These are phyloP conservation scores for Boletus reticulatus DNA, from an alignment of 768 basidiomycete genomes.

Conservation along the genomic window DNA sequence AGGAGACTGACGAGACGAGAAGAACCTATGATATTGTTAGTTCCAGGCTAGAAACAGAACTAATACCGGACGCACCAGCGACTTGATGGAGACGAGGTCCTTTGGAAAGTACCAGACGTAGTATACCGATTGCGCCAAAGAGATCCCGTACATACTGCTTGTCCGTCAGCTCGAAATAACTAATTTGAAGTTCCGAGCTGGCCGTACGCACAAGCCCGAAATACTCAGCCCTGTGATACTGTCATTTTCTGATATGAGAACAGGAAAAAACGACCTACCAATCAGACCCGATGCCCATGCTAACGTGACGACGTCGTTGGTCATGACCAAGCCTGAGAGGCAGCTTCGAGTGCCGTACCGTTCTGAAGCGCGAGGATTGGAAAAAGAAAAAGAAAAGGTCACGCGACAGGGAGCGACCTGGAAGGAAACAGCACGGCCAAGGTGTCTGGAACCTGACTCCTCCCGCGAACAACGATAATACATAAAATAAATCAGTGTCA, in stretches of 20 bases:
- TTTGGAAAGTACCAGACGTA: constrained; percentile 7
- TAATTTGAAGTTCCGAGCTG: neutral
- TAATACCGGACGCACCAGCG: neutral
- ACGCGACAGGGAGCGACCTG: too few species aligned
- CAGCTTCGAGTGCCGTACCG: too few species aligned
- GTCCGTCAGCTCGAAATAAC: neutral
- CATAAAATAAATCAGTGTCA: too few species aligned
- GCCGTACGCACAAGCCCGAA: constrained; percentile 3
- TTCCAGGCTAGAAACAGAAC: neutral
- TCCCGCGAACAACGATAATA: too few species aligned
- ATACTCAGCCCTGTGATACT: neutral
- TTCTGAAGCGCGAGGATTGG: too few species aligned
- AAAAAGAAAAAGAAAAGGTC: too few species aligned
- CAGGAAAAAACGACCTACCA: neutral
- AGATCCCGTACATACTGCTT: constrained; percentile 10
- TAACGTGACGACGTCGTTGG: neutral
- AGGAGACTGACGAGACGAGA: constrained; percentile 8
- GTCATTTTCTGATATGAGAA: neutral
- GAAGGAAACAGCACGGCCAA: too few species aligned
- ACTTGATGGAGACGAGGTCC: constrained; percentile 4
- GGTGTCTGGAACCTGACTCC: too few species aligned
- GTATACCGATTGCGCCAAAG: constrained; percentile 1
- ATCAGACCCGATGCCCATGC: constrained; percentile 13
- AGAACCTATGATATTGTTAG: constrained; percentile 4
- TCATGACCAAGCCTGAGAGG: constrained; percentile 4